A percentile compares a stretch with the other conserved stretches of the same genome.
Evolutionary conservation across 805 yeast species (phyloP).

Genomic region (Debaryomyces maramus): DNA sequence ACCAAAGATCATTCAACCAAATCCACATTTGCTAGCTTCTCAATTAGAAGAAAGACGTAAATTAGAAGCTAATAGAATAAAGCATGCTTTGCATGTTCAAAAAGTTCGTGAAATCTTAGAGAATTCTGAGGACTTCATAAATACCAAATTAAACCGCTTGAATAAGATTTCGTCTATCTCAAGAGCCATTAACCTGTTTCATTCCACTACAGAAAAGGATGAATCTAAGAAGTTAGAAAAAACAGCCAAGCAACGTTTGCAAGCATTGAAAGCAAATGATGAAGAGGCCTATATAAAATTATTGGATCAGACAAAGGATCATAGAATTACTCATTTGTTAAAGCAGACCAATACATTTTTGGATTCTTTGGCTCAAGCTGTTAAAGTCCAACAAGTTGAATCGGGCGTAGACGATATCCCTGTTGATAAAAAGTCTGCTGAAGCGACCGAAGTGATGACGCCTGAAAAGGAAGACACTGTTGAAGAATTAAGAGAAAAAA

Average conservation of each 20-base stretch:
- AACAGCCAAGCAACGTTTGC: slow-evolving; percentile 85
- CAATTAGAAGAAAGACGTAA: slow-evolving; percentile 73
- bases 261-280: slow-evolving; percentile 82
- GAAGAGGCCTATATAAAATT: slow-evolving; percentile 85
- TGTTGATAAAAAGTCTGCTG: slow-evolving; percentile 24
- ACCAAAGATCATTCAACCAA: slow-evolving; percentile 67
- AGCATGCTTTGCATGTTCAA: slow-evolving; percentile 50
- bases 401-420: slow-evolving; percentile 19
- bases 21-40: slow-evolving; percentile 73
- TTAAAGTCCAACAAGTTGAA: slow-evolving; percentile 70
- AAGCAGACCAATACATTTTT: slow-evolving; percentile 78
- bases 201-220: slow-evolving; percentile 64
- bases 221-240: slow-evolving; percentile 73
- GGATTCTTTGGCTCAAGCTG: slow-evolving; percentile 77
- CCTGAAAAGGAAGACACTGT: slow-evolving; percentile 35
- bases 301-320: slow-evolving; percentile 83
- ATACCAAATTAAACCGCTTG: slow-evolving; percentile 19
- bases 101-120: slow-evolving; percentile 41
- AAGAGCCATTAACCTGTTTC: slow-evolving; percentile 47
- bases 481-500: slow-evolving; percentile 62
- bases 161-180: slow-evolving; percentile 24
- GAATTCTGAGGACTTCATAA: slow-evolving; percentile 24
- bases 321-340: slow-evolving; percentile 79
- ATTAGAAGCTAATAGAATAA: slow-evolving; percentile 51
- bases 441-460: slow-evolving; percentile 21